Conservation (phyloP, 169 alveolate genomes). For the Toxoplasma gondii region DNA sequence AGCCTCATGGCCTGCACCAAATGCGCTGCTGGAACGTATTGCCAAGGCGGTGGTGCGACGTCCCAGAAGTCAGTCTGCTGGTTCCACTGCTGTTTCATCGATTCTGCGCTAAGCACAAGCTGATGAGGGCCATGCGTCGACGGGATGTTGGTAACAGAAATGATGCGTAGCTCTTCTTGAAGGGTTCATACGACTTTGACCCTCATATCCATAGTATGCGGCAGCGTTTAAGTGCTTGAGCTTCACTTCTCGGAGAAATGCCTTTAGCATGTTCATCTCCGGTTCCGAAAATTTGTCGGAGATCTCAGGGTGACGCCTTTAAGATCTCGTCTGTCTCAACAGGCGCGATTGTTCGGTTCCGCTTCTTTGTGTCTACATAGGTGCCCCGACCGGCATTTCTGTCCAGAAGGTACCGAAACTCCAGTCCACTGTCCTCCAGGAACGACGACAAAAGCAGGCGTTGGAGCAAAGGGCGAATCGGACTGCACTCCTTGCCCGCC, state of each 20-base stretch:
- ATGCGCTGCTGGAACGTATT: background rate
- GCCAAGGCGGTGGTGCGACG: background rate
- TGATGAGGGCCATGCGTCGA: background rate
- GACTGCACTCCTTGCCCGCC: background rate
- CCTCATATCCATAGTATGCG: too few species aligned
- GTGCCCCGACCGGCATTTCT: slow-evolving; percentile 18
- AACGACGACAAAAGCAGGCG: background rate
- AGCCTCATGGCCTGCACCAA: background rate
- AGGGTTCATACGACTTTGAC: too few species aligned
- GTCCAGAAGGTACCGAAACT: slow-evolving; percentile 2
- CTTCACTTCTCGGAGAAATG: too few species aligned
- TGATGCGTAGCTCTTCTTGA: too few species aligned
- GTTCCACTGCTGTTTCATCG: background rate
- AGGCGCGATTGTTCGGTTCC: background rate
- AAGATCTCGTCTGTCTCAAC: background rate
- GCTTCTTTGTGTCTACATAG: background rate
- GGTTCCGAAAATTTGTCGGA: background rate
- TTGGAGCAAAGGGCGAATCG: background rate
- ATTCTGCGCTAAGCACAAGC: background rate
- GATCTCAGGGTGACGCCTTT: background rate
- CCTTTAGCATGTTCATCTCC: background rate
- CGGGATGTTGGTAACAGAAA: too few species aligned
- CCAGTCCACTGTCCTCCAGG: slow-evolving; percentile 1
- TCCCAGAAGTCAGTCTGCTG: background rate
- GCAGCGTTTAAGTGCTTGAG: too few species aligned